Evolutionary conservation across 2,329 filamentous ascomycete species (phyloP).

Genomic region (Daldinia sp.): DNA sequence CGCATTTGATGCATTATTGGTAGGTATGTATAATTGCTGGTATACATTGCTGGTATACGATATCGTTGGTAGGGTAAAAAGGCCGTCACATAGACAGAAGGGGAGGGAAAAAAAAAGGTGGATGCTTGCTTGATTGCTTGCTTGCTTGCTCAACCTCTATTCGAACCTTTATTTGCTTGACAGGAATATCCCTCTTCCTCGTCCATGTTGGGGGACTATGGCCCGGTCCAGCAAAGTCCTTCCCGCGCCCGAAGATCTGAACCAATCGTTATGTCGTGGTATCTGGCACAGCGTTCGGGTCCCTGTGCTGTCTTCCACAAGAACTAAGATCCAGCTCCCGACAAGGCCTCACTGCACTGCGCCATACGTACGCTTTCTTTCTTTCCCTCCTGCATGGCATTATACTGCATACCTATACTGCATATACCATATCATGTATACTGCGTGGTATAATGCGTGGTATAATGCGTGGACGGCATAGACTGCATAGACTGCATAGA

Average conservation of each 20-base stretch:
- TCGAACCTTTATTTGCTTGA: conserved; percentile 19
- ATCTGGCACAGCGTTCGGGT: conserved; percentile 35
- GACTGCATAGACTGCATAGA: too few relatives aligned
- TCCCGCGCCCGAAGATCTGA: conserved; percentile 38
- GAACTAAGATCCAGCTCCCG: conserved; percentile 40
- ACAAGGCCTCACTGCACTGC: conserved; percentile 37
- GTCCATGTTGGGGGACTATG: conserved; percentile 14
- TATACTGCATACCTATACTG: too few relatives aligned
- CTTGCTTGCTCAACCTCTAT: conserved; percentile 12
- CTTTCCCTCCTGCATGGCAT: conserved; percentile 15
- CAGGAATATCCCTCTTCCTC: conserved; percentile 32
- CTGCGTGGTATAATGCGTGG: too few relatives aligned
- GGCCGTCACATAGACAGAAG: conserved; percentile 1
- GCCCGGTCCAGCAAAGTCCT: conserved; percentile 16
- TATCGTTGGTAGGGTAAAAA: background rate
- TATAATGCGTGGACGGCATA: too few relatives aligned
- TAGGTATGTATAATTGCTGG: background rate
- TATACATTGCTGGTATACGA: background rate
- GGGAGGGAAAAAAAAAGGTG: conserved; percentile 11
- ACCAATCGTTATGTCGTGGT: conserved; percentile 38
- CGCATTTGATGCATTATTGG: too few relatives aligned
- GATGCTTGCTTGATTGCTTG: conserved; percentile 15
- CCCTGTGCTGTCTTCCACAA: conserved; percentile 36
- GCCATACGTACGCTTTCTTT: conserved; percentile 14
- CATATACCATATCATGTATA: too few relatives aligned